phyloP scores from a whole-genome alignment of 1,284 basidiomycete genomes.

The Xanthoconium separans region DNA sequence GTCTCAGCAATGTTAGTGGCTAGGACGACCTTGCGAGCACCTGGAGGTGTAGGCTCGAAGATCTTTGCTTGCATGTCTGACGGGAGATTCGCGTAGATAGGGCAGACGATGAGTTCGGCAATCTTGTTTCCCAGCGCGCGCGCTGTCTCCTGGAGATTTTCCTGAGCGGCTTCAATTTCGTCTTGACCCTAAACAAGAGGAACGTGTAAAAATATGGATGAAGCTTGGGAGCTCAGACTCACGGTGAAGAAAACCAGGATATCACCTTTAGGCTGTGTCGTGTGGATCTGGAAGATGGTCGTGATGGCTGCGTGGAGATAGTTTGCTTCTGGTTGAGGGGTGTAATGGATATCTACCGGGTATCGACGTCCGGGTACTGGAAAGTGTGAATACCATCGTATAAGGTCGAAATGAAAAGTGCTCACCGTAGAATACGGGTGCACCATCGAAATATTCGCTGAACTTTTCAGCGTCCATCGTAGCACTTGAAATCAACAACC shows the following conservation, averaged over 20 bases:
- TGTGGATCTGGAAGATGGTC: constrained; percentile 98
- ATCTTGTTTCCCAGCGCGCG: constrained; percentile 96
- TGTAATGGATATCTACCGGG: constrained; percentile 99
- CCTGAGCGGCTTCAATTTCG: constrained; percentile 96
- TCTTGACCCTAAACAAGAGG: constrained; percentile 80
- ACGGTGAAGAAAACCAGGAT: constrained; percentile 97
- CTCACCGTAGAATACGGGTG: constrained; percentile 89
- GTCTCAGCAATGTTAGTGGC: constrained; percentile 99
- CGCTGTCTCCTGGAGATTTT: constrained; percentile 94
- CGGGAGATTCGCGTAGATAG: constrained; percentile 97
- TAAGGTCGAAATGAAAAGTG: constrained; percentile 1
- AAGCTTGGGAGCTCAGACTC: constrained; percentile 26
- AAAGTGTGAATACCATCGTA: constrained; percentile 1
- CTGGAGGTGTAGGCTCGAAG: constrained; percentile 97
- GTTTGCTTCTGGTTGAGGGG: constrained; percentile 95
- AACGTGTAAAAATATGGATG: not conserved
- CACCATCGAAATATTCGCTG: constrained; percentile 92
- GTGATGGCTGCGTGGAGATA: constrained; percentile 99
- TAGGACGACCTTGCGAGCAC: constrained; percentile 94
- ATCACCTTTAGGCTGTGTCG: constrained; percentile 97
- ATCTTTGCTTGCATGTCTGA: constrained; percentile 99
- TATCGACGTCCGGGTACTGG: constrained; percentile 94
- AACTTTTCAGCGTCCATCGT: constrained; percentile 97
- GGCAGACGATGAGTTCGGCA: constrained; percentile 91
- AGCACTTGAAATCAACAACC: constrained; percentile 92